Conservation (phyloP, 805 yeast genomes). For the Ogataea pilisensis region DNA sequence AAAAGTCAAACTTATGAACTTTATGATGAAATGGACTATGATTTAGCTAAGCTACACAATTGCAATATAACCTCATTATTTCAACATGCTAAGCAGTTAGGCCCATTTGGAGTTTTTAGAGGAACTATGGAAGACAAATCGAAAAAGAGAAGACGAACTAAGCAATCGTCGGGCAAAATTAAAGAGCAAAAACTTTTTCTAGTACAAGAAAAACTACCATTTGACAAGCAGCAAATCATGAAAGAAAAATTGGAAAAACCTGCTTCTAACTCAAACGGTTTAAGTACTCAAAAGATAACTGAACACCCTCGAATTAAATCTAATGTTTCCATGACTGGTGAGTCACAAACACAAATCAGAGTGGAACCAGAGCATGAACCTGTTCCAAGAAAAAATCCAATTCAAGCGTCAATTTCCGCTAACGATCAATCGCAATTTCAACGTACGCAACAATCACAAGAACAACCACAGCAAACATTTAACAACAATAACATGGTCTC, state of each 20-base stretch:
- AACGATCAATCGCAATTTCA: constrained; percentile 1
- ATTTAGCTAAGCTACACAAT: constrained; percentile 53
- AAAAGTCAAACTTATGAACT: constrained; percentile 52
- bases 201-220: too few species aligned
- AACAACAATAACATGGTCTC: constrained; percentile 3
- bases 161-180: too few species aligned
- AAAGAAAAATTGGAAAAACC: too few species aligned
- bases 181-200: too few species aligned
- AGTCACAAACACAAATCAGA: too few species aligned
- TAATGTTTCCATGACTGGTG: background rate
- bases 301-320: background rate
- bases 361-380: too few species aligned
- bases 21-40: constrained; percentile 82
- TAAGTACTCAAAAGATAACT: too few species aligned
- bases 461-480: background rate
- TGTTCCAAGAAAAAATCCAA: too few species aligned
- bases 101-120: constrained; percentile 83
- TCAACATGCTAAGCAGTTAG: constrained; percentile 35
- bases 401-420: too few species aligned
- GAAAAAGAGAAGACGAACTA: constrained; percentile 18
- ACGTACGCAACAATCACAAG: background rate
- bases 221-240: too few species aligned
- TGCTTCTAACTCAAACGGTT: too few species aligned
- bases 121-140: constrained; percentile 31
- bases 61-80: constrained; percentile 36